Conservation (phyloP, 441 rosid genomes). For the Populus hybrid region DNA sequence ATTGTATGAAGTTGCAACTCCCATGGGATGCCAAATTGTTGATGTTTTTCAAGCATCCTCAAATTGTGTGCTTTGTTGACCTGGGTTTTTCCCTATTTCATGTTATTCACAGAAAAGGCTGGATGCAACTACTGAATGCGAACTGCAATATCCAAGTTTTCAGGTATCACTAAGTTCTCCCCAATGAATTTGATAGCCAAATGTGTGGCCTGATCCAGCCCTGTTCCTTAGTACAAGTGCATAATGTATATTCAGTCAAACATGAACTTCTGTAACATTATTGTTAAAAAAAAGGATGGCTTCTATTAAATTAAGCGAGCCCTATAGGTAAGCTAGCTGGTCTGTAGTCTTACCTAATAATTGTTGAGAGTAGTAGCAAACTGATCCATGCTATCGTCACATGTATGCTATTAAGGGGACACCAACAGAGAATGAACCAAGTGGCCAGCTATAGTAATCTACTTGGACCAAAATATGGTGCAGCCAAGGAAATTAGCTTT, state of each 20-base stretch:
- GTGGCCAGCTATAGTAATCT: background rate
- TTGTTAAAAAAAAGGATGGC: background rate
- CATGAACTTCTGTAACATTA: background rate
- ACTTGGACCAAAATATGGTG: background rate
- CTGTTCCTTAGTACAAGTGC: background rate
- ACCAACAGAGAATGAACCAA: background rate
- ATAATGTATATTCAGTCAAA: background rate
- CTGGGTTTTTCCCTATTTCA: conserved; percentile 8
- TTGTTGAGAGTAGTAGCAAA: background rate
- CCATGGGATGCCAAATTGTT: background rate
- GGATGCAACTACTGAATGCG: conserved; percentile 53
- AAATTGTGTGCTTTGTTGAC: background rate
- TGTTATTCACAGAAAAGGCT: conserved; percentile 53
- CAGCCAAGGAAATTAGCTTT: background rate
- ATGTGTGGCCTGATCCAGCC: background rate
- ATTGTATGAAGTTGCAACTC: background rate
- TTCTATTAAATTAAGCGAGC: background rate
- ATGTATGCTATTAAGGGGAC: background rate
- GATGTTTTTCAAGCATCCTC: background rate
- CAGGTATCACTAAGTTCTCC: conserved; percentile 42
- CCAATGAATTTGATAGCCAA: background rate
- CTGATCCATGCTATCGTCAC: background rate
- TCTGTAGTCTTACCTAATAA: background rate
- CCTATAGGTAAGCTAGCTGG: background rate
- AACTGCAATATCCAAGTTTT: conserved; percentile 58